Conservation (phyloP, 345 rosid species). For the Eucalyptus albens region DNA sequence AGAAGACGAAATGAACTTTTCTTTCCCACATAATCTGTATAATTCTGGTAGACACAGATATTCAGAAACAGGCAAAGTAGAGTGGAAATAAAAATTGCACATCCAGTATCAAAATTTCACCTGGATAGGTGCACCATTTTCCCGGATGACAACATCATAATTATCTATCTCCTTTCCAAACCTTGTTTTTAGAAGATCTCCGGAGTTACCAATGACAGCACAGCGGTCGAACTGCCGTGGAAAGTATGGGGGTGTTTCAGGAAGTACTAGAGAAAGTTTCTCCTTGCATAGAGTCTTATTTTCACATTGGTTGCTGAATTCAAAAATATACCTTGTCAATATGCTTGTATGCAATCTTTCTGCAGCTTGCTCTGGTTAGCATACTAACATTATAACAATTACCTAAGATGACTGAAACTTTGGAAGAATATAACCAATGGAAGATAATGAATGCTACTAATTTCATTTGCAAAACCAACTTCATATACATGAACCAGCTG, state of each 20-base stretch:
- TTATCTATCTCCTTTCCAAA: constrained; percentile 88
- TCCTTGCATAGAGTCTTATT: constrained; percentile 69
- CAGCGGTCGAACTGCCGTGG: constrained; percentile 79
- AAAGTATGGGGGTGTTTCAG: constrained; percentile 70
- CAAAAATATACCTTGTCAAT: not conserved
- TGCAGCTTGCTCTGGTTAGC: not conserved
- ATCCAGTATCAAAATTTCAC: constrained; percentile 11
- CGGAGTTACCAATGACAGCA: constrained; percentile 96
- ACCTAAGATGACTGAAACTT: not conserved
- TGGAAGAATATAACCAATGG: not conserved
- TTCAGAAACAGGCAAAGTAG: not conserved
- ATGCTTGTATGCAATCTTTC: not conserved
- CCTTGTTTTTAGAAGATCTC: constrained; percentile 83
- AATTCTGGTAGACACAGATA: constrained; percentile 34
- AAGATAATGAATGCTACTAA: not conserved
- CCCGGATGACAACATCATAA: constrained; percentile 78
- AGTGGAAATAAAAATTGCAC: not conserved
- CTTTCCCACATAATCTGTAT: constrained; percentile 65
- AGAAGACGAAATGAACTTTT: constrained; percentile 91
- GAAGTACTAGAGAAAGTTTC: constrained; percentile 82
- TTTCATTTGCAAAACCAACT: not conserved
- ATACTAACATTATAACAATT: not conserved
- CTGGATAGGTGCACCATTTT: constrained; percentile 91
- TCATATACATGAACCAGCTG: not conserved
- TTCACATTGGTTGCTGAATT: constrained; percentile 64